These are phyloP conservation scores for Rickenella mellea DNA, from an alignment of 768 basidiomycete genomes.

Conservation along the genomic window DNA sequence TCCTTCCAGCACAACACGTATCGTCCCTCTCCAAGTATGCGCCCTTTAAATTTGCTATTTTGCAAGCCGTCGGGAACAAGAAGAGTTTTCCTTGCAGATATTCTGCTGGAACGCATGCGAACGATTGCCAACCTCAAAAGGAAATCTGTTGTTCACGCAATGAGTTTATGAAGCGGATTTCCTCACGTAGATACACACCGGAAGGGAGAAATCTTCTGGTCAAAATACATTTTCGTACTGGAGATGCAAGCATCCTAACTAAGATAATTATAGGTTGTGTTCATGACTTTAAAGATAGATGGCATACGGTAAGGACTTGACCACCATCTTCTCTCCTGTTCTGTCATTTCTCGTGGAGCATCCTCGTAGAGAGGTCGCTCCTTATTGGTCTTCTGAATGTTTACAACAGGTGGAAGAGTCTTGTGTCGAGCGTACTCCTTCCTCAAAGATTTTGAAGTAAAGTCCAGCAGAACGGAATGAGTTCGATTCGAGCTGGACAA, in stretches of 20 bases:
- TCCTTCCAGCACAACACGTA: slow-evolving; percentile 58
- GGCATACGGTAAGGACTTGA: slow-evolving; percentile 66
- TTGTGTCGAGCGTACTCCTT: slow-evolving; percentile 47
- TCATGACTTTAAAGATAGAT: neutral
- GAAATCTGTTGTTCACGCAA: slow-evolving; percentile 37
- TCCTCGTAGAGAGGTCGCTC: slow-evolving; percentile 19
- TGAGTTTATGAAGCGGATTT: neutral
- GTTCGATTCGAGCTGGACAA: slow-evolving; percentile 33
- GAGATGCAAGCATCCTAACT: slow-evolving; percentile 69
- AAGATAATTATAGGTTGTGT: slow-evolving; percentile 6
- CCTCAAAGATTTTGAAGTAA: slow-evolving; percentile 47
- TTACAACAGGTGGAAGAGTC: slow-evolving; percentile 37
- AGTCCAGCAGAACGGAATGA: slow-evolving; percentile 54
- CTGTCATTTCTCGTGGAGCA: slow-evolving; percentile 47
- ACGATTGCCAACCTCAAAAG: slow-evolving; percentile 44
- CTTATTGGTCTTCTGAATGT: slow-evolving; percentile 14
- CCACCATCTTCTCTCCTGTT: slow-evolving; percentile 57
- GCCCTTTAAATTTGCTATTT: slow-evolving; percentile 48
- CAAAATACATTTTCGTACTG: slow-evolving; percentile 45
- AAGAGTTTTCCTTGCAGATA: slow-evolving; percentile 17
- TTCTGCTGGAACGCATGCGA: slow-evolving; percentile 7
- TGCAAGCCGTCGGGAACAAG: slow-evolving; percentile 55
- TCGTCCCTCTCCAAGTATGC: slow-evolving; percentile 32
- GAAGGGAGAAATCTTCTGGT: slow-evolving; percentile 45
- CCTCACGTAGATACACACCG: slow-evolving; percentile 27